Conservation (phyloP, 345 rosid species). For the Salix arbutifolia region DNA sequence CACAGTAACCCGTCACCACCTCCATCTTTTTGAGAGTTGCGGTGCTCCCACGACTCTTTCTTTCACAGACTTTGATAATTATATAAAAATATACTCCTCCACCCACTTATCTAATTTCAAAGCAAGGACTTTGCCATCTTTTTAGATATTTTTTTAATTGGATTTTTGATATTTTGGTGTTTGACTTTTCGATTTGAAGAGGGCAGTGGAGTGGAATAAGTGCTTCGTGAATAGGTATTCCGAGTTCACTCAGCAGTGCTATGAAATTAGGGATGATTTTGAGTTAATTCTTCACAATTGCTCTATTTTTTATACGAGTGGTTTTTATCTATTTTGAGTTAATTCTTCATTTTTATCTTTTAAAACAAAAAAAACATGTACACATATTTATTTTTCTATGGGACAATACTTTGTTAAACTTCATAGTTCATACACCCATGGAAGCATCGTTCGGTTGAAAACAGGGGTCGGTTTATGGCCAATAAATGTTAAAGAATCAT, state of each 20-base stretch:
- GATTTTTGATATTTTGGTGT: neutral
- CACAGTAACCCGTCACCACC: constrained; percentile 8
- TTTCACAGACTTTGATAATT: neutral
- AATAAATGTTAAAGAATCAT: no score
- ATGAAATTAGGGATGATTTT: neutral
- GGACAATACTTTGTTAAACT: no score
- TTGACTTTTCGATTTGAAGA: neutral
- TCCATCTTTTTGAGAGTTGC: constrained; percentile 38
- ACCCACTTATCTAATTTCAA: neutral
- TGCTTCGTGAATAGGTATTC: neutral
- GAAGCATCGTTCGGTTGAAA: no score
- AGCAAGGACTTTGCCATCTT: neutral
- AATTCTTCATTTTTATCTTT: no score
- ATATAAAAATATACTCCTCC: neutral
- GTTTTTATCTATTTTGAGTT: no score
- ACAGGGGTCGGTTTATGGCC: no score
- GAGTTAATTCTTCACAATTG: neutral
- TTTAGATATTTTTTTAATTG: neutral
- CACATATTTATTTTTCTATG: no score
- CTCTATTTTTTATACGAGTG: neutral
- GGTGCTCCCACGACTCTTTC: constrained; percentile 59
- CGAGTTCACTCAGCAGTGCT: no score
- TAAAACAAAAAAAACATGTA: no score
- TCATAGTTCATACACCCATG: no score
- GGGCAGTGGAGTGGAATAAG: neutral